Percentiles rank a stretch among this genome's conserved stretches.
Evolutionary conservation across 148 eudicot genomes (phyloP).

Genomic region (Heliosperma pusillum): DNA sequence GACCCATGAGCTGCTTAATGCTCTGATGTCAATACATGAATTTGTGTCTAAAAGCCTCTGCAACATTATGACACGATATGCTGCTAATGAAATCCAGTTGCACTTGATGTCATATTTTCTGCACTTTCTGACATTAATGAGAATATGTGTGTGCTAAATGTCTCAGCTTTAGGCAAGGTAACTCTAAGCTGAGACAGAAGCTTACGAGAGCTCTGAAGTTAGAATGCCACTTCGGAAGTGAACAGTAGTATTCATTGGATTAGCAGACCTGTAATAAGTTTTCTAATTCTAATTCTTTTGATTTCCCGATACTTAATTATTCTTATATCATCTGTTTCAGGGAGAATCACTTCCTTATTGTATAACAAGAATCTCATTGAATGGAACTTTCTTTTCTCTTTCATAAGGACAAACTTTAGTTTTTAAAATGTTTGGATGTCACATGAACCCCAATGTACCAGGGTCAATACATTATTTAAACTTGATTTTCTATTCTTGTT

Average conservation of each 20-base stretch:
- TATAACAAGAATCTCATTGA: background rate
- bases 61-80: too few relatives aligned
- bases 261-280: constrained; percentile 6
- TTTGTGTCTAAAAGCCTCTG: too few relatives aligned
- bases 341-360: background rate
- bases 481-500: background rate
- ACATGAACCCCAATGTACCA: background rate
- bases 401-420: background rate
- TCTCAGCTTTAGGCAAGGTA: too few relatives aligned
- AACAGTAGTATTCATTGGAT: background rate
- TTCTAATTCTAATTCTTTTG: background rate
- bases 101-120: too few relatives aligned
- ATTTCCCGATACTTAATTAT: background rate
- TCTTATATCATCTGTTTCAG: background rate
- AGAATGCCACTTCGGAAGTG: background rate
- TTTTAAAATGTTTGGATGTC: background rate
- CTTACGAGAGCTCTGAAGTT: too few relatives aligned
- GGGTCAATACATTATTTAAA: too few relatives aligned
- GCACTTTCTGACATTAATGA: too few relatives aligned
- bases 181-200: too few relatives aligned
- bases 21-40: too few relatives aligned
- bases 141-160: too few relatives aligned
- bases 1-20: too few relatives aligned
- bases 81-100: too few relatives aligned
- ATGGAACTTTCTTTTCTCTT: background rate